Conservation (phyloP, 495 filamentous ascomycete species). For the Rostrohypoxylon terebratum region DNA sequence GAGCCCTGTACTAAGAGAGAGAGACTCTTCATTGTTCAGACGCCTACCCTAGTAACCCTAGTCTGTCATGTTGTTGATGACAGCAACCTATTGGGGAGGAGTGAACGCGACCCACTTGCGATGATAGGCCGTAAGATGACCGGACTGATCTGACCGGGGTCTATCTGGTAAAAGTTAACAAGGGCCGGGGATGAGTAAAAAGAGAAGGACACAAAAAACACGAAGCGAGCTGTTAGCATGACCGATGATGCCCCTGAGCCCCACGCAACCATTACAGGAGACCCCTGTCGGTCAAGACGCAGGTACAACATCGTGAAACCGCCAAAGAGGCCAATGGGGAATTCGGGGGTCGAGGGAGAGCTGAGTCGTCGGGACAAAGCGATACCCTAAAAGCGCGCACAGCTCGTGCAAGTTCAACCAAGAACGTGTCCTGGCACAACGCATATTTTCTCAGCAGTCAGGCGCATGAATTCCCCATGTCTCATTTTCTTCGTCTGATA, state of each 20-base stretch:
- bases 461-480: constrained; percentile 12
- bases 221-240: constrained; percentile 22
- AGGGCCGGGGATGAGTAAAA: constrained; percentile 22
- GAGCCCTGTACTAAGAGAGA: constrained; percentile 13
- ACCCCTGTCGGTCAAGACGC: constrained; percentile 48
- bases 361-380: constrained; percentile 26
- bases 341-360: constrained; percentile 7
- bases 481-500: constrained; percentile 22
- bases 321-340: constrained; percentile 36
- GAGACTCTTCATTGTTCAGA: constrained; percentile 19
- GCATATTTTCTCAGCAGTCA: constrained; percentile 26
- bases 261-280: constrained; percentile 40
- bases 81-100: constrained; percentile 37
- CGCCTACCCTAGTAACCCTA: constrained; percentile 30
- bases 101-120: constrained; percentile 37
- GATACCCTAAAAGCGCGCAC: constrained; percentile 10
- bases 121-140: constrained; percentile 24
- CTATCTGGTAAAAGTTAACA: constrained; percentile 38
- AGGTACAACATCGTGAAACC: constrained; percentile 54
- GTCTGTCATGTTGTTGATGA: constrained; percentile 36
- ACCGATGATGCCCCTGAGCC: constrained; percentile 38
- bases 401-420: constrained; percentile 36
- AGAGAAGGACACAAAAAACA: constrained; percentile 20
- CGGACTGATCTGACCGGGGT: constrained; percentile 22
- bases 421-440: constrained; percentile 22